A percentile compares a stretch with the other conserved stretches of the same genome.
Evolutionary conservation across 257 asterid genomes (phyloP).

Genomic region (Nyctanthes arbortristis): DNA sequence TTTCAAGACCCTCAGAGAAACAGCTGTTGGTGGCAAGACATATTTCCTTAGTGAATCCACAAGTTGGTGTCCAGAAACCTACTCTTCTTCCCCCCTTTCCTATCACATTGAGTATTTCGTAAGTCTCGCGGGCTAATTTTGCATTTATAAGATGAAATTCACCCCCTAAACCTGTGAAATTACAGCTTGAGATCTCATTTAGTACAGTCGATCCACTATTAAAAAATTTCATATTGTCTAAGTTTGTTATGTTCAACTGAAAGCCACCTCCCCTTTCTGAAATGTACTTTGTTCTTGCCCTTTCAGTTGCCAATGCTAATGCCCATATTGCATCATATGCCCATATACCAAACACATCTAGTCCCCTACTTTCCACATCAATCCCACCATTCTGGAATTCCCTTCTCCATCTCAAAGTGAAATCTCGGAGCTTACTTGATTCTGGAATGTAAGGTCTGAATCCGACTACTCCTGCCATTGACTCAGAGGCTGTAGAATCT

Average conservation of each 20-base stretch:
- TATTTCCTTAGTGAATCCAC: conserved; percentile 31
- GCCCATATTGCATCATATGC: conserved; percentile 48
- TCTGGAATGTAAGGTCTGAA: conserved; percentile 32
- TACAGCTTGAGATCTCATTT: conserved; percentile 19
- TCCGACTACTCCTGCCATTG: conserved; percentile 45
- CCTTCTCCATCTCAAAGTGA: conserved; percentile 36
- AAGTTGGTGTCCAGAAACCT: conserved; percentile 42
- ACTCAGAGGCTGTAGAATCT: conserved; percentile 30
- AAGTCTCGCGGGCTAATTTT: conserved; percentile 28
- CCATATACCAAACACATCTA: conserved; percentile 33
- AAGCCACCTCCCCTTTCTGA: not conserved
- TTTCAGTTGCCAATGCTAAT: conserved; percentile 38
- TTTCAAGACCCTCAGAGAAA: conserved; percentile 22
- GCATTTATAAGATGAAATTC: conserved; percentile 26
- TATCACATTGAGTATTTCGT: conserved; percentile 40
- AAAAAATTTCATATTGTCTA: conserved; percentile 10
- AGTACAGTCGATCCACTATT: conserved; percentile 21
- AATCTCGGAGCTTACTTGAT: conserved; percentile 26
- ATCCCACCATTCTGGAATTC: conserved; percentile 25
- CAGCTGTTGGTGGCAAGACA: not conserved
- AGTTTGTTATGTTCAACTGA: conserved; percentile 7
- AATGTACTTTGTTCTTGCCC: not conserved
- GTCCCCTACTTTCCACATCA: conserved; percentile 17
- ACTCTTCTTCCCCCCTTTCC: conserved; percentile 35
- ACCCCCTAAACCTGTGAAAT: conserved; percentile 34